Evolutionary conservation across 1,139 yeast genomes (phyloP).

Genomic region (Eremothecium sinecaudum): DNA sequence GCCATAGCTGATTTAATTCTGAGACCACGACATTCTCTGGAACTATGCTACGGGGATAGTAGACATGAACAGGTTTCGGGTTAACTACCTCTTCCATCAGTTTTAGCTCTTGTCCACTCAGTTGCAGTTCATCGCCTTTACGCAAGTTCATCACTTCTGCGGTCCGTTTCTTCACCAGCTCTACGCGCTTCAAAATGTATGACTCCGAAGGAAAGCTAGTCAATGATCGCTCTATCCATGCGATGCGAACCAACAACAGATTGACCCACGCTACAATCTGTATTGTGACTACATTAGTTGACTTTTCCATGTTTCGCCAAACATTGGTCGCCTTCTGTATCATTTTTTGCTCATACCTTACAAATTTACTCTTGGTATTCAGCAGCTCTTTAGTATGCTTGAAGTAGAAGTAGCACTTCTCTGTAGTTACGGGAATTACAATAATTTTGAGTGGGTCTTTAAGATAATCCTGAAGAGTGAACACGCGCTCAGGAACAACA

Average conservation of each 20-base stretch:
- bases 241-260: conserved; percentile 36
- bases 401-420: conserved; percentile 49
- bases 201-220: conserved; percentile 41
- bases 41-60: conserved; percentile 22
- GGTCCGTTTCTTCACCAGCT: conserved; percentile 14
- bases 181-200: conserved; percentile 22
- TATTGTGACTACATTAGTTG: conserved; percentile 37
- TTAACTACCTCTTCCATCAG: conserved; percentile 19
- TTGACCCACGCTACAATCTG: conserved; percentile 36
- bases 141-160: neutral
- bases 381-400: conserved; percentile 39
- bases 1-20: conserved; percentile 29
- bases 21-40: conserved; percentile 18
- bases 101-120: conserved; percentile 8
- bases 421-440: conserved; percentile 51
- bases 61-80: conserved; percentile 28
- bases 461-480: conserved; percentile 14
- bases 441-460: conserved; percentile 40
- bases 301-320: conserved; percentile 38
- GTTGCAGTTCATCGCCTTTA: conserved; percentile 7
- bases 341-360: conserved; percentile 33
- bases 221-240: conserved; percentile 46
- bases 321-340: conserved; percentile 39
- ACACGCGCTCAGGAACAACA: neutral
- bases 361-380: conserved; percentile 28